Base-by-base conservation (phyloP, 2,329 filamentous ascomycete species). In the Ascochyta fabae region DNA sequence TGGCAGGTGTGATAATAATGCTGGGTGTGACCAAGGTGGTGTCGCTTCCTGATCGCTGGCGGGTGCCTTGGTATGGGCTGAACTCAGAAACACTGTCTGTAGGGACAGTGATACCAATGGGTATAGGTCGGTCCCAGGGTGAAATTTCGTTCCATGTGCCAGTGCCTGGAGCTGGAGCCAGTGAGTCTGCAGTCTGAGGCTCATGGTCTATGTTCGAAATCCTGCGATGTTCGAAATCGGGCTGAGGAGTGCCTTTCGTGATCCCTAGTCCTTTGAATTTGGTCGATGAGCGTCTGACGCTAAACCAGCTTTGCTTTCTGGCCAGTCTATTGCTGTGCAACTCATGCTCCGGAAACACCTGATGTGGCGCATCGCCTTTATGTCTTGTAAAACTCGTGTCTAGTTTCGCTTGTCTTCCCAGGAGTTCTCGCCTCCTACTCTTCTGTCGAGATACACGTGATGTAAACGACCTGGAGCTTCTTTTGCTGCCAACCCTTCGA, bases 61-160 rank as follows among this genome's bases (percentile, higher is more conserved):
- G 67, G 13, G 56, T 54, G 33, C 59, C 56, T 40, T 71, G 66
- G 44, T 74, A 70, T 9, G 68, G 65, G 47, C 69, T 70, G 49
- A 75, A 73, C 34, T 75, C 73, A 26, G 79, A 65, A 75, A 83
- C 36, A 72, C 76, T 63, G 41, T 83, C 81, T 13, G 85, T 83
- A 2, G 88, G 84, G 41, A 91, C 78, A 13, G 84, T 83, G 46
- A 92, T 86, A 12, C 88, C 88, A 61, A 91, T 92, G 38, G 89
- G 82, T 56, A 92, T 92, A 1, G 87, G 87, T n/a, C 86, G 81
- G 64, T 89, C 86, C 54, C 83, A 84, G 0, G 89, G 88, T 13
- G 88, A 90, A 4, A 90, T 79, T 58, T 86, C 85, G 31, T 71
- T 67, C 69, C 61, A 77, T 26, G 59, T 68, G 56, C 66, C 73